Percentiles rank a stretch among this genome's conserved stretches.
Evolutionary conservation across 2,329 filamentous ascomycete species (phyloP).

Genomic region (Aspergillus latus): DNA sequence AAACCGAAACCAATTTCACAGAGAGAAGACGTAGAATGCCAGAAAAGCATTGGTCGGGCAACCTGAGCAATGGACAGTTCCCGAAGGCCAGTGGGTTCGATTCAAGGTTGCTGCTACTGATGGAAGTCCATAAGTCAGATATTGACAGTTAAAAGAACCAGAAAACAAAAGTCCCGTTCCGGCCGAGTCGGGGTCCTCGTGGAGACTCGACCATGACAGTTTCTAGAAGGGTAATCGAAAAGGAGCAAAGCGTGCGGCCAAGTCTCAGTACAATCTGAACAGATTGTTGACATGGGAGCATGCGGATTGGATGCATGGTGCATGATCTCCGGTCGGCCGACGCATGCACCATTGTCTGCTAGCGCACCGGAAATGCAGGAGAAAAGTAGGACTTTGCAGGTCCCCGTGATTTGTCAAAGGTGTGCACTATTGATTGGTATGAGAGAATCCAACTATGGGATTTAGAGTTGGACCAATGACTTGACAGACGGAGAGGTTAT

Average conservation of each 20-base stretch:
- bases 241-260: background rate
- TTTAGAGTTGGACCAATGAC: constrained; percentile 7
- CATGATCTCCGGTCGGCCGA: background rate
- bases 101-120: too few species aligned
- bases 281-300: background rate
- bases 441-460: background rate
- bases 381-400: constrained; percentile 4
- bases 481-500: background rate
- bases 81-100: too few species aligned
- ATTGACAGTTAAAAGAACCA: too few species aligned
- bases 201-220: background rate
- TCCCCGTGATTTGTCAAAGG: background rate
- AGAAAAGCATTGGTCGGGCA: too few species aligned
- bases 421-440: background rate
- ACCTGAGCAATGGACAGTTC: too few species aligned
- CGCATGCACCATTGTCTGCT: constrained; percentile 6
- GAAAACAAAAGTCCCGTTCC: background rate
- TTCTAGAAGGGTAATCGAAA: constrained; percentile 3
- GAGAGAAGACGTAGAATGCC: background rate
- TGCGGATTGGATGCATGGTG: background rate
- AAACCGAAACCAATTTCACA: background rate
- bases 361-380: constrained; percentile 3
- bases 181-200: background rate
- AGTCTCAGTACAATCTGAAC: background rate
- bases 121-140: too few species aligned